Conservation (phyloP, 1,139 yeast species). For the Lodderomyces oxycetoniae region DNA sequence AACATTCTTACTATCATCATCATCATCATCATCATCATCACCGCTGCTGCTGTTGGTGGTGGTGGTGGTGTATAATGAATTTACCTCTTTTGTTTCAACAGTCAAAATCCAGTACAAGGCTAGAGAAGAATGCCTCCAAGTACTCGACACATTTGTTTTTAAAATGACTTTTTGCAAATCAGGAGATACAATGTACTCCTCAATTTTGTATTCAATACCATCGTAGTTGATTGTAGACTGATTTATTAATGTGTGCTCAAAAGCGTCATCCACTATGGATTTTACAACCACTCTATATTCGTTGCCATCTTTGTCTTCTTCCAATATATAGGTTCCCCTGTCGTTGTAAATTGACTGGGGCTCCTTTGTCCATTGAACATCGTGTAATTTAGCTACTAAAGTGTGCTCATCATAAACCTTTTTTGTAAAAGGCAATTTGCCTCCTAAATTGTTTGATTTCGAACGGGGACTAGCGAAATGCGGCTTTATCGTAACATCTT, state of each 20-base stretch:
- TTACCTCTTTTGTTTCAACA: slow-evolving; percentile 21
- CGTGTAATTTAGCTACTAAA: slow-evolving; percentile 45
- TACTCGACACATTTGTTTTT: slow-evolving; percentile 46
- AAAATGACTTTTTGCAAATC: slow-evolving; percentile 54
- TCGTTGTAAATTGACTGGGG: slow-evolving; percentile 42
- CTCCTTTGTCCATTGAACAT: slow-evolving; percentile 65
- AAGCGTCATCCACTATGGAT: slow-evolving; percentile 47
- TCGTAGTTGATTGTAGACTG: slow-evolving; percentile 42
- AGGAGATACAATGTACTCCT: slow-evolving; percentile 57
- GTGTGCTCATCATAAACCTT: slow-evolving; percentile 27
- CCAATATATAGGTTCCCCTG: slow-evolving; percentile 52
- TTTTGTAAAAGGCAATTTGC: slow-evolving; percentile 12
- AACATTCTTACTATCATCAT: slow-evolving; percentile 14
- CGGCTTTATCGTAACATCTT: too few relatives aligned
- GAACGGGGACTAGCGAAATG: slow-evolving; percentile 28
- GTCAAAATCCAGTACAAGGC: slow-evolving; percentile 59
- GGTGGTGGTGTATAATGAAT: slow-evolving; percentile 29
- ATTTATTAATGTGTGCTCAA: slow-evolving; percentile 43
- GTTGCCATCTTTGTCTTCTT: slow-evolving; percentile 22
- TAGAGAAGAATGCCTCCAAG: slow-evolving; percentile 74
- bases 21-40: too few relatives aligned
- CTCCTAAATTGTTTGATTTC: slow-evolving; percentile 35
- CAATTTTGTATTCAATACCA: slow-evolving; percentile 42
- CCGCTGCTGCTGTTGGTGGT: too few relatives aligned
- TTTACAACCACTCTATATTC: slow-evolving; percentile 35